Evolutionary conservation across 208 protist species (phyloP).

Genomic region (Vickermania ingenoplastis): DNA sequence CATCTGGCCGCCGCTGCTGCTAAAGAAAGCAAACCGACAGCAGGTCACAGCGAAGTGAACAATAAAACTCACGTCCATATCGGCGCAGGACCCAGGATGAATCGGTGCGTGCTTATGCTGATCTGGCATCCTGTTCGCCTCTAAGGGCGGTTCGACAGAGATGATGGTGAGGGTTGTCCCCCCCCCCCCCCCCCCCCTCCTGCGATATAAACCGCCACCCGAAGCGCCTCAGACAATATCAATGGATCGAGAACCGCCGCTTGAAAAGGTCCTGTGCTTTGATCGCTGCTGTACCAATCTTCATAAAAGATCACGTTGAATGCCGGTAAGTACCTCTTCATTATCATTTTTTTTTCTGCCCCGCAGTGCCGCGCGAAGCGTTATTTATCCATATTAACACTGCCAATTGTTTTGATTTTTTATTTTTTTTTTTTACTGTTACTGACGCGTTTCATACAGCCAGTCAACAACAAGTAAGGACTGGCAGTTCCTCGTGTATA

Average conservation of each 20-base stretch:
- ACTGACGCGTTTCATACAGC: neutral
- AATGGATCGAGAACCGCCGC: neutral
- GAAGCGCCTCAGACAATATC: neutral
- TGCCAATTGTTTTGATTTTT: constrained; percentile 7
- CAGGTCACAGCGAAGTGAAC: no score
- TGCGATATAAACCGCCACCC: no score
- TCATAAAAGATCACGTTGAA: neutral
- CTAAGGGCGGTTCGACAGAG: no score
- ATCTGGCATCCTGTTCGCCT: no score
- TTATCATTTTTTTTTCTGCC: constrained; percentile 3
- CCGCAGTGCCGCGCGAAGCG: neutral
- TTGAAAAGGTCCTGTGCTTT: no score
- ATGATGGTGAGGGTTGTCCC: neutral
- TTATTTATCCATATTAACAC: neutral
- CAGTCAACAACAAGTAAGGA: neutral
- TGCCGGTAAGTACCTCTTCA: neutral
- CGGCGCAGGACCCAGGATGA: no score
- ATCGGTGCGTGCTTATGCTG: no score
- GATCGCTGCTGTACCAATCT: neutral
- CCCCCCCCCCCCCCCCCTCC: neutral
- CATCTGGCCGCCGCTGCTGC: no score
- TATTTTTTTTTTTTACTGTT: constrained; percentile 7
- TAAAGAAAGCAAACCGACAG: no score
- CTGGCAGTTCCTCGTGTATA: no score
- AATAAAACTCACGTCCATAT: no score